Base-by-base conservation (phyloP, 1,139 yeast genomes). In the Taphrina confusa region DNA sequence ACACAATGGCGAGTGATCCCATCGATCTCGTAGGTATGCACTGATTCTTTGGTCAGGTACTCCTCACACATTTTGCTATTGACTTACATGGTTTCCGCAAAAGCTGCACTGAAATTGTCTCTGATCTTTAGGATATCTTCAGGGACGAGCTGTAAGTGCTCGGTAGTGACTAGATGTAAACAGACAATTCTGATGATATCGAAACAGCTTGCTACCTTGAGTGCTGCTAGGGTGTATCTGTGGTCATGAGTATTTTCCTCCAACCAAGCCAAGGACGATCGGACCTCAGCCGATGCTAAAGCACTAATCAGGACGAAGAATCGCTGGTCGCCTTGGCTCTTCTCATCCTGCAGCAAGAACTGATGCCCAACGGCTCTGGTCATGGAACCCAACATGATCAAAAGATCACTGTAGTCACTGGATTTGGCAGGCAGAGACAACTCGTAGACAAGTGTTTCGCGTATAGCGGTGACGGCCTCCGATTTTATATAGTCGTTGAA, bases 91-190 rank as follows among this genome's bases (percentile, higher is more conserved):
- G 57, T 39, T 27, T 52, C 57, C 20, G 22, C 16, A 31, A 28
- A 52, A 4, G 57, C 57, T 14, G 57, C 57, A 40, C 49, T 16
- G 39, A 52, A 39, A 22, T 40, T 44, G 33, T 52, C 57, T 18
- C 57, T 44, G 12, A 52, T 11, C 18, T 31, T 28, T 40, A 52
- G 49, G 14, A 52, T 52, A 4, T 40, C 49, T 12, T 52, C 57
- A 9, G 57, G 31, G 5, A 4, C 6, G 8, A 52, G 28, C 1
- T 28, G 11, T n/a, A 39, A 6, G 9, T 28, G 20, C 5, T 30
- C 49, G 3, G 47, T 8, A n/a, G 37, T 28, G 25, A 44, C 42
- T 14, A 52, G 49, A 22, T 39, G 40, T 6, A 52, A 11, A 23
- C 57, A 52, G 11, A 40, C 28, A 23, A 39, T 16, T 12, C 46